These are phyloP conservation scores for Boechera retrofracta DNA, from an alignment of 345 rosid species.

Conservation along the genomic window DNA sequence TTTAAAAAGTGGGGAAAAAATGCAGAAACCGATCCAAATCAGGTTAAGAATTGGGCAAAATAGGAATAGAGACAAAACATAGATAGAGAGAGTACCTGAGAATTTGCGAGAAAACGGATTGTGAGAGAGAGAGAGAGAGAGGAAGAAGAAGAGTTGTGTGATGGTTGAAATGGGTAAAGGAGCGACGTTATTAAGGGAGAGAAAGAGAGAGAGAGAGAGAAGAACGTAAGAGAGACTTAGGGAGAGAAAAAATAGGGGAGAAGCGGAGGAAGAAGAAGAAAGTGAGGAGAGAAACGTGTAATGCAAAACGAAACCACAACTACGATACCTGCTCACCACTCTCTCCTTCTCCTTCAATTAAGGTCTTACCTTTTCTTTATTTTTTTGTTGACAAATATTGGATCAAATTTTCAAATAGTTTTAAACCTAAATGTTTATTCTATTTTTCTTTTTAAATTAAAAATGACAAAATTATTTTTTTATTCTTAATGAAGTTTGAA, in stretches of 20 bases:
- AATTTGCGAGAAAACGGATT: constrained; percentile 13
- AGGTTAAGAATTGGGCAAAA: not conserved
- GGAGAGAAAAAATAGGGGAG: constrained; percentile 32
- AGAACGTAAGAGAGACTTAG: constrained; percentile 28
- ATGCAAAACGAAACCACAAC: constrained; percentile 44
- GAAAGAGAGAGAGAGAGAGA: constrained; percentile 18
- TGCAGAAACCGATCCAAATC: not conserved
- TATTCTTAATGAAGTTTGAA: no score
- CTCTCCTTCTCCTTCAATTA: constrained; percentile 4
- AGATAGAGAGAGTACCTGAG: constrained; percentile 35
- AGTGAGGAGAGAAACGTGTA: constrained; percentile 44
- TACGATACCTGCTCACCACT: constrained; percentile 39
- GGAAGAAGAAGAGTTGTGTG: constrained; percentile 17
- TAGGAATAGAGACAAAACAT: constrained; percentile 7
- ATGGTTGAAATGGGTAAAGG: constrained; percentile 24
- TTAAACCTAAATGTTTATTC: no score
- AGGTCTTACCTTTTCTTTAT: not conserved
- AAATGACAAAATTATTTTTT: no score
- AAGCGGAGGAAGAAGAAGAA: constrained; percentile 33
- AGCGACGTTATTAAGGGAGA: constrained; percentile 21
- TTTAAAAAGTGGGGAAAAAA: not conserved
- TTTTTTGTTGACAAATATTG: no score
- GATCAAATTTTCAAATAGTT: no score
- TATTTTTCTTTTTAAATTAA: no score
- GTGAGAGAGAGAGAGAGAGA: not conserved